A percentile compares a stretch with the other conserved stretches of the same genome.
phyloP scores from a whole-genome alignment of 768 basidiomycete genomes.

The Leucocoprinus sp. region DNA sequence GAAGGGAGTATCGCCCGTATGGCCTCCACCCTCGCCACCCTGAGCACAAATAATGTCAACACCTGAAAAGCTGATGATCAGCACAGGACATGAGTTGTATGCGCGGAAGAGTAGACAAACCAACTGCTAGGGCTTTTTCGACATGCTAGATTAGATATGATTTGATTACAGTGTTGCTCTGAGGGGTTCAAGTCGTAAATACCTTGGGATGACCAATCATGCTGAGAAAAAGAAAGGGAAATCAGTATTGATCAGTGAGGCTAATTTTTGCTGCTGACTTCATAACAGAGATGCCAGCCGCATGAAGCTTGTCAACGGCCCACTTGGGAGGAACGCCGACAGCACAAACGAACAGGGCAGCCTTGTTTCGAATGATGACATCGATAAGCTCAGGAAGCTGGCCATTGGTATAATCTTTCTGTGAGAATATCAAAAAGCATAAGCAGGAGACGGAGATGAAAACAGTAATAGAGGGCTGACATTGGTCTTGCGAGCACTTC shows the following conservation, averaged over 20 bases:
- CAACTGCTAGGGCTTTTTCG: slow-evolving; percentile 65
- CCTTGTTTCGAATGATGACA: slow-evolving; percentile 66
- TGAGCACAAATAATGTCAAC: slow-evolving; percentile 88
- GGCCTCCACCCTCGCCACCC: slow-evolving; percentile 83
- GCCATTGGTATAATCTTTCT: slow-evolving; percentile 71
- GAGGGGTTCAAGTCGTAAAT: slow-evolving; percentile 2
- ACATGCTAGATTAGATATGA: slow-evolving; percentile 44
- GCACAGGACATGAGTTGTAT: background rate
- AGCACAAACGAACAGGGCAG: slow-evolving; percentile 75
- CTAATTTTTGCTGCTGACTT: slow-evolving; percentile 43
- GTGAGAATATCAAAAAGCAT: background rate
- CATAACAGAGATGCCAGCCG: slow-evolving; percentile 75
- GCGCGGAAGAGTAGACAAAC: slow-evolving; percentile 19
- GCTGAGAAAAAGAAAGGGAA: slow-evolving; percentile 26
- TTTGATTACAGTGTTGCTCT: slow-evolving; percentile 6
- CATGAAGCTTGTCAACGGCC: slow-evolving; percentile 74
- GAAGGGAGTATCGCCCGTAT: slow-evolving; percentile 78
- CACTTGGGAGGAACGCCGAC: slow-evolving; percentile 80
- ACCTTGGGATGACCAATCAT: slow-evolving; percentile 86
- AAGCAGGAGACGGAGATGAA: background rate
- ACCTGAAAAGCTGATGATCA: slow-evolving; percentile 29
- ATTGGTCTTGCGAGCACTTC: slow-evolving; percentile 79
- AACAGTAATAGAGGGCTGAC: slow-evolving; percentile 18
- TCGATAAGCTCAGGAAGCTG: slow-evolving; percentile 72
- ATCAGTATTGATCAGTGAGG: background rate